Percentiles rank a stretch among this genome's conserved stretches.
These are phyloP conservation scores for Oenanthe javanica DNA, from an alignment of 140 eudicot genomes.

Conservation along the genomic window DNA sequence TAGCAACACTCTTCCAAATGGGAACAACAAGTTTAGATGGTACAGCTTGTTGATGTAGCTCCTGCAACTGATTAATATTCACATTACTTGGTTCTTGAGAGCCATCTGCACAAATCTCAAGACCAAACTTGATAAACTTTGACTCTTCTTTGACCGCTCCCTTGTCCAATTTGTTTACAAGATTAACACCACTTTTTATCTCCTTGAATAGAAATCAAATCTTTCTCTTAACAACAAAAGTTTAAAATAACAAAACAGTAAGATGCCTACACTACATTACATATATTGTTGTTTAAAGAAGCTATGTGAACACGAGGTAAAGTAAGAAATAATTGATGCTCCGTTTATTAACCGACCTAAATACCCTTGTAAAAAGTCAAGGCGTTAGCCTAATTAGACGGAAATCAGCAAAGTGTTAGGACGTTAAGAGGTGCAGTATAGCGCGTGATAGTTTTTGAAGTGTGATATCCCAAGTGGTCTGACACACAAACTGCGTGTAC, in stretches of 20 bases:
- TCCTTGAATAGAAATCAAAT: neutral
- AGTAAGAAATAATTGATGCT: neutral
- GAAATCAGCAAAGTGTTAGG: too few relatives aligned
- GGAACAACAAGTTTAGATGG: neutral
- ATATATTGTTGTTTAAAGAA: neutral
- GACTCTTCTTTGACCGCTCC: neutral
- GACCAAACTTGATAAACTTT: neutral
- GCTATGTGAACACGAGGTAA: neutral
- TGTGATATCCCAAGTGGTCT: too few relatives aligned
- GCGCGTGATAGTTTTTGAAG: too few relatives aligned
- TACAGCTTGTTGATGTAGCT: neutral
- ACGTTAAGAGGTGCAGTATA: too few relatives aligned
- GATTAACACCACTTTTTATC: neutral
- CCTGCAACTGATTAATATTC: neutral
- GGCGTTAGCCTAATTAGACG: too few relatives aligned
- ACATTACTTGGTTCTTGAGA: neutral
- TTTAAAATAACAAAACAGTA: neutral
- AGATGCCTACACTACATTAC: neutral
- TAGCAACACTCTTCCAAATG: neutral
- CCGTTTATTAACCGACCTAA: too few relatives aligned
- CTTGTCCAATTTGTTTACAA: neutral
- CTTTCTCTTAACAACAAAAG: neutral
- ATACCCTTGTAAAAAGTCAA: too few relatives aligned
- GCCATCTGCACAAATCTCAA: conserved; percentile 7
- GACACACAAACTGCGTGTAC: too few relatives aligned